Percentiles rank a stretch among this genome's conserved stretches.
Evolutionary conservation across 192 early-diverging fungal genomes (phyloP).

Genomic region (Coemansia brasiliensis): DNA sequence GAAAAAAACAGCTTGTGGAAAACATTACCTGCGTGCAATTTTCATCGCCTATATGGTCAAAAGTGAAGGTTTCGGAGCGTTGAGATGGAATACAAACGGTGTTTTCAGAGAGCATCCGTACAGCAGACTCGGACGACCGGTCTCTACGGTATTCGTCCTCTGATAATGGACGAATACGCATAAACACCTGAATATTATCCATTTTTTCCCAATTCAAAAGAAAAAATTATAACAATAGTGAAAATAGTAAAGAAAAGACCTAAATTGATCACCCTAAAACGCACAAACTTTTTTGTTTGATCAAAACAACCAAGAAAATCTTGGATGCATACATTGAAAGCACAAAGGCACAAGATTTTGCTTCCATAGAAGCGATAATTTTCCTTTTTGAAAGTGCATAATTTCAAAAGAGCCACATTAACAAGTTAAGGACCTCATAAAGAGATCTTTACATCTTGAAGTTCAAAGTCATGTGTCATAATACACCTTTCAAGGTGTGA

Average conservation of each 20-base stretch:
- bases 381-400: no score
- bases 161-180: slow-evolving; percentile 59
- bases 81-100: slow-evolving; percentile 54
- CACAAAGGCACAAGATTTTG: no score
- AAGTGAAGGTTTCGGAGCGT: slow-evolving; percentile 63
- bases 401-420: no score
- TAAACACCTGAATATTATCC: slow-evolving; percentile 61
- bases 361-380: no score
- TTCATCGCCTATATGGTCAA: slow-evolving; percentile 65
- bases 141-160: slow-evolving; percentile 50
- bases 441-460: no score
- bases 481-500: no score
- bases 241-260: neutral
- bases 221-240: neutral
- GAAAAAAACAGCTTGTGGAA: neutral
- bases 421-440: no score
- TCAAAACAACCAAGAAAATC: no score
- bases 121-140: slow-evolving; percentile 42
- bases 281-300: no score
- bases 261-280: neutral
- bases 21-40: slow-evolving; percentile 42
- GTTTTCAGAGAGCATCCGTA: slow-evolving; percentile 48
- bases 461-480: no score
- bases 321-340: no score
- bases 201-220: slow-evolving; percentile 11